These are phyloP conservation scores for Barnettozyma californica DNA, from an alignment of 805 yeast genomes.

Conservation along the genomic window DNA sequence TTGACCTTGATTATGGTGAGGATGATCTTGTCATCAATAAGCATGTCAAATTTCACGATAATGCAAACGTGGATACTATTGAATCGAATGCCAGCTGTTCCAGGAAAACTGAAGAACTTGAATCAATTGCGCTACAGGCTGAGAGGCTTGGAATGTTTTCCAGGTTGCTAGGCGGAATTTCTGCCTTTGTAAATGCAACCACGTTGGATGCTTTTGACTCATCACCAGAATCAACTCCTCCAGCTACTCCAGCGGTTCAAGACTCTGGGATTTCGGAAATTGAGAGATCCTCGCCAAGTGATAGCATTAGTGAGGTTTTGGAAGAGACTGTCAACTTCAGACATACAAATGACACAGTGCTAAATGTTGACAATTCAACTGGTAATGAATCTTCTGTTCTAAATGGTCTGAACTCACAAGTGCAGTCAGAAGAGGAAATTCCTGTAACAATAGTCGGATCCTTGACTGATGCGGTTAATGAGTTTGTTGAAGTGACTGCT, in stretches of 20 bases:
- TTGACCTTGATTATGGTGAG: not conserved
- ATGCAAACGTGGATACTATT: not conserved
- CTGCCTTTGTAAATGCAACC: not conserved
- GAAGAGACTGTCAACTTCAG: not conserved
- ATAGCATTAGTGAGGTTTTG: slow-evolving; percentile 1
- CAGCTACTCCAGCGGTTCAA: not conserved
- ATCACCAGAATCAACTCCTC: not conserved
- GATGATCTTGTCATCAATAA: not conserved
- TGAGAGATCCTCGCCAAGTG: not conserved
- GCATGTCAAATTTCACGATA: not conserved
- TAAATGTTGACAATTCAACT: not conserved
- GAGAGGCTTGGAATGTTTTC: not conserved
- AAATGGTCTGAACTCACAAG: too few relatives aligned
- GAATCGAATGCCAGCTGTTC: not conserved
- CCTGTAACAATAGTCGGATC: not conserved
- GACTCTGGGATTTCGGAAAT: not conserved
- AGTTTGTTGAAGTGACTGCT: slow-evolving; percentile 2
- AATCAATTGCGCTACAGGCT: not conserved
- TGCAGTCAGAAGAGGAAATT: not conserved
- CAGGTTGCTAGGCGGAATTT: not conserved
- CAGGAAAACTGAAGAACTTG: not conserved
- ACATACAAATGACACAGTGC: not conserved
- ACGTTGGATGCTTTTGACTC: slow-evolving; percentile 1
- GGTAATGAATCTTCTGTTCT: not conserved
- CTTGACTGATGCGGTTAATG: slow-evolving; percentile 6